Evolutionary conservation across 768 basidiomycete genomes (phyloP).

Genomic region (Floccularia luteovirens): DNA sequence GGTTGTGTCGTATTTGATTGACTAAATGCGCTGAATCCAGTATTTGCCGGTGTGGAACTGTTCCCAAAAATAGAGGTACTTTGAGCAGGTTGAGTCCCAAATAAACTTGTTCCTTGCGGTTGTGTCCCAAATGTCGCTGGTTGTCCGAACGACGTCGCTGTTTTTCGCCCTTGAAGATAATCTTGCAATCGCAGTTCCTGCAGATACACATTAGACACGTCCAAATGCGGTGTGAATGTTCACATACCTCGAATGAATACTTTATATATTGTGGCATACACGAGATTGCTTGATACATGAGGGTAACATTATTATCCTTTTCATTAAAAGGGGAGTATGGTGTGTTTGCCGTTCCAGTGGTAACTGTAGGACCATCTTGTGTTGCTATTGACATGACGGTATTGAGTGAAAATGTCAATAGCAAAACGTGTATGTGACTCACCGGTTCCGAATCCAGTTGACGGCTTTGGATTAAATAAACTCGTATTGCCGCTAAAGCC

Average conservation of each 20-base stretch:
- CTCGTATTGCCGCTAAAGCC: conserved; percentile 31
- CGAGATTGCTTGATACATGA: conserved; percentile 78
- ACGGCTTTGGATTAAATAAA: conserved; percentile 46
- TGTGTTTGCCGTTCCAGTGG: conserved; percentile 65
- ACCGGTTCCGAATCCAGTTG: conserved; percentile 36
- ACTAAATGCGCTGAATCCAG: conserved; percentile 40
- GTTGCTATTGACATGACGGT: conserved; percentile 6
- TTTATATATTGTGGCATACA: conserved; percentile 75
- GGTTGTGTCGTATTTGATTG: conserved; percentile 14
- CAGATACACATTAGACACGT: conserved; percentile 3
- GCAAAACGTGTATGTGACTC: conserved; percentile 13
- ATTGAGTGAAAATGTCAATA: too few relatives aligned
- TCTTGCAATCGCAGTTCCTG: conserved; percentile 76
- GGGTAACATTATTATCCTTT: conserved; percentile 49
- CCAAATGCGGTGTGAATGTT: conserved; percentile 5
- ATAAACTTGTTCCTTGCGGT: conserved; percentile 32
- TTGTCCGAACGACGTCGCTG: conserved; percentile 56
- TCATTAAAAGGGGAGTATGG: conserved; percentile 52
- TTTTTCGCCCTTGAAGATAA: conserved; percentile 68
- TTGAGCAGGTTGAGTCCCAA: conserved; percentile 38
- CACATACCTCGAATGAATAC: conserved; percentile 66
- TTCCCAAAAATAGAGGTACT: conserved; percentile 27
- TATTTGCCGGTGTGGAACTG: conserved; percentile 15
- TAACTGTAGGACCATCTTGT: conserved; percentile 37
- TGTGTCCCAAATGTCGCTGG: conserved; percentile 40